Percentiles rank a stretch among this genome's conserved stretches.
phyloP scores from a whole-genome alignment of 768 basidiomycete species.

The Exsudoporus frostii region DNA sequence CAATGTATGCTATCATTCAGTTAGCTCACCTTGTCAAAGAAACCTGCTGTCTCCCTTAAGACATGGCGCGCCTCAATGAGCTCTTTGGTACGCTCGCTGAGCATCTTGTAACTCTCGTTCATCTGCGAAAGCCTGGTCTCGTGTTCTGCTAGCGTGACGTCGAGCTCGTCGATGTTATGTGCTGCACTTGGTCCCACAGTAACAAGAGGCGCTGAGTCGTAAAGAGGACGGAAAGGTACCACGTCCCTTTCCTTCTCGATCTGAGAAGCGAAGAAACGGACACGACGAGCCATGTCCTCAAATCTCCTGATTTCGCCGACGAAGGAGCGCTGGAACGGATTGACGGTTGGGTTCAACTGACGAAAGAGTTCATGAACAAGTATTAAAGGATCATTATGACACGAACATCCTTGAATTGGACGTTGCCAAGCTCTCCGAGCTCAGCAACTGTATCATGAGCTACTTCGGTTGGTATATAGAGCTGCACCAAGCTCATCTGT shows the following conservation, averaged over 20 bases:
- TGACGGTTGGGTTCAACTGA: constrained; percentile 91
- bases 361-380: constrained; percentile 3
- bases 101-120: constrained; percentile 89
- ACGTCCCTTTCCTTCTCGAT: constrained; percentile 84
- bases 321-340: constrained; percentile 98
- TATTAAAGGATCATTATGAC: not conserved
- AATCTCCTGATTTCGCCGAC: constrained; percentile 93
- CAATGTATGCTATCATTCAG: not conserved
- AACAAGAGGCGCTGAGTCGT: constrained; percentile 82
- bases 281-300: constrained; percentile 94
- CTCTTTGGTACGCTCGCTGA: constrained; percentile 83
- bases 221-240: constrained; percentile 78
- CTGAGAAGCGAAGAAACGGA: constrained; percentile 84
- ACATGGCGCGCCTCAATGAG: constrained; percentile 94
- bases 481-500: constrained; percentile 95
- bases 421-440: constrained; percentile 91
- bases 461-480: constrained; percentile 95
- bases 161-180: constrained; percentile 91
- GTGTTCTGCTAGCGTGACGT: constrained; percentile 80
- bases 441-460: constrained; percentile 96
- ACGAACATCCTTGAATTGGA: constrained; percentile 95
- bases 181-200: constrained; percentile 91
- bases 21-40: constrained; percentile 76
- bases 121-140: constrained; percentile 82
- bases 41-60: constrained; percentile 90